Evolutionary conservation across 768 basidiomycete species (phyloP).

Genomic region (Kwoniella mangroviensis): DNA sequence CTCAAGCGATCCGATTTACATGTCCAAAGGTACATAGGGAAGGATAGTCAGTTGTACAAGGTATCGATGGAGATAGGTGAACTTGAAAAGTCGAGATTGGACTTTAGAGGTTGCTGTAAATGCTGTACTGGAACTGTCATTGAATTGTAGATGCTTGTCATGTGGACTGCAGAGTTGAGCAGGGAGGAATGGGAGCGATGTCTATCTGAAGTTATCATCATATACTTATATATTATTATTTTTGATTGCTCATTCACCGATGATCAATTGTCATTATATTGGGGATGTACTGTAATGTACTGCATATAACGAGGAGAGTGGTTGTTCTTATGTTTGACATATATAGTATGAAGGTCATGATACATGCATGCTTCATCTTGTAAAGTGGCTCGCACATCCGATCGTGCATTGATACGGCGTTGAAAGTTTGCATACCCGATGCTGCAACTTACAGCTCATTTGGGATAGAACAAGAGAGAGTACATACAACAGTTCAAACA

Average conservation of each 20-base stretch:
- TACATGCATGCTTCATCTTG: neutral
- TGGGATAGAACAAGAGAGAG: neutral
- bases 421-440: neutral
- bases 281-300: neutral
- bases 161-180: neutral
- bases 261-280: neutral
- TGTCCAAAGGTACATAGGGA: neutral
- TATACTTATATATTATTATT: neutral
- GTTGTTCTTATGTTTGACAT: neutral
- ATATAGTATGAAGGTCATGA: neutral
- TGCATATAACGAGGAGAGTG: neutral
- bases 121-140: constrained; percentile 40
- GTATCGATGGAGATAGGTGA: neutral
- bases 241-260: neutral
- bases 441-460: too few relatives aligned
- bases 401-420: neutral
- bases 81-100: constrained; percentile 13
- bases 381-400: neutral
- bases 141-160: constrained; percentile 20
- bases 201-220: neutral
- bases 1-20: neutral
- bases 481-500: too few relatives aligned
- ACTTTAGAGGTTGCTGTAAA: constrained; percentile 30
- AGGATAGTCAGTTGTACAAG: neutral
- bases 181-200: neutral